Percentiles rank a stretch among this genome's conserved stretches.
Conservation (phyloP, 2,329 filamentous ascomycete genomes). For the Teratosphaeria zuluensis region DNA sequence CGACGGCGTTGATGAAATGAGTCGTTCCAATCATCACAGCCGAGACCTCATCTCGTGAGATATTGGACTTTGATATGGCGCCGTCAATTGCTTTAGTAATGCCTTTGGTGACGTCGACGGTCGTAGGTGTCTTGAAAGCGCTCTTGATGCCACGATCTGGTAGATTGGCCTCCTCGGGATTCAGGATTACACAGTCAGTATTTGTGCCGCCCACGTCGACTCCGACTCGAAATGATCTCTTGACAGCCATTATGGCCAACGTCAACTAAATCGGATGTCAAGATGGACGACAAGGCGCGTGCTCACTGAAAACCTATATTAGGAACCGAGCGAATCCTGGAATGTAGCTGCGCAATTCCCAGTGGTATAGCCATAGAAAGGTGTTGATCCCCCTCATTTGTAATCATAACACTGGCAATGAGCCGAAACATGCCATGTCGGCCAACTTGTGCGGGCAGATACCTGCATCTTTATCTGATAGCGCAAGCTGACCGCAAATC, state of each 20-base stretch:
- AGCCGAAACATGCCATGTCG: neutral
- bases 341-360: too few relatives aligned
- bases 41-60: slow-evolving; percentile 22
- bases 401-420: too few relatives aligned
- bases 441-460: neutral
- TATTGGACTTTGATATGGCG: slow-evolving; percentile 26
- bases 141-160: slow-evolving; percentile 20
- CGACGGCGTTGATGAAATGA: slow-evolving; percentile 27
- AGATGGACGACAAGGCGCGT: too few relatives aligned
- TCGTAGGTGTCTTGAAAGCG: slow-evolving; percentile 27
- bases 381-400: too few relatives aligned
- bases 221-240: slow-evolving; percentile 25
- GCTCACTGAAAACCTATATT: too few relatives aligned
- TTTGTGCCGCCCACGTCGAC: slow-evolving; percentile 35
- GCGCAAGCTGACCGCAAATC: neutral
- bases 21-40: slow-evolving; percentile 45
- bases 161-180: slow-evolving; percentile 17
- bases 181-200: slow-evolving; percentile 24
- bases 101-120: slow-evolving; percentile 30
- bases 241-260: neutral
- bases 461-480: neutral
- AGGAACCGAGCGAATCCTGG: too few relatives aligned
- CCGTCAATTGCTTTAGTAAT: slow-evolving; percentile 29
- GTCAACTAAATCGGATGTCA: neutral
- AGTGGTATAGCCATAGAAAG: too few relatives aligned